A percentile compares a stretch with the other conserved stretches of the same genome.
Conservation (phyloP, 1,284 basidiomycete species). For the Phlebopus sp. region DNA sequence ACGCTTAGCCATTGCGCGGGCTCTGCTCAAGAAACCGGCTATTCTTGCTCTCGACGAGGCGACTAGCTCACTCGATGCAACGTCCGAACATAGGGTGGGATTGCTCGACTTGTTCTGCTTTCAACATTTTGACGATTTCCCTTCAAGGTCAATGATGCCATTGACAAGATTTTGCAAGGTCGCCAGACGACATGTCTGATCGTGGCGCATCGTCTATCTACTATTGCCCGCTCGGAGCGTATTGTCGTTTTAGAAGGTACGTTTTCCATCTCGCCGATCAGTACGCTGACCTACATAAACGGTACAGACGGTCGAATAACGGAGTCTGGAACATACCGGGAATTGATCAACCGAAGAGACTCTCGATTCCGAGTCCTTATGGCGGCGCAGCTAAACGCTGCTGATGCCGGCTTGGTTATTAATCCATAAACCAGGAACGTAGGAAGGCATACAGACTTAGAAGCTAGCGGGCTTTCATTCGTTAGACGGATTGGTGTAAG, state of each 20-base stretch:
- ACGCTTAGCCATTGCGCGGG: constrained; percentile 75
- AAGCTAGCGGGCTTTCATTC: constrained; percentile 2
- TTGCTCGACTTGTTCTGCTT: neutral
- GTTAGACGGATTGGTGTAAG: constrained; percentile 7
- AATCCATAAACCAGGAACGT: neutral
- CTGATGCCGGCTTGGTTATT: constrained; percentile 22
- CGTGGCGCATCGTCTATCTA: constrained; percentile 84
- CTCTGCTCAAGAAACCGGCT: constrained; percentile 80
- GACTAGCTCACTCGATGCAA: constrained; percentile 83
- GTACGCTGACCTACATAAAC: neutral
- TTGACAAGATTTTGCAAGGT: constrained; percentile 79
- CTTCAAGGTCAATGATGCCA: constrained; percentile 82
- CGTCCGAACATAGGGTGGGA: constrained; percentile 74
- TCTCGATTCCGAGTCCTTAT: constrained; percentile 82
- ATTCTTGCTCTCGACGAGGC: constrained; percentile 84
- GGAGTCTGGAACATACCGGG: constrained; percentile 81
- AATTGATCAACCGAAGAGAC: constrained; percentile 64
- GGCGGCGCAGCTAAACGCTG: constrained; percentile 78
- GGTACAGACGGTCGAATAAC: constrained; percentile 69
- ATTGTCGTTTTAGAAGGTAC: constrained; percentile 84
- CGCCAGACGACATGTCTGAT: constrained; percentile 84
- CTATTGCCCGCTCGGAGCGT: constrained; percentile 80
- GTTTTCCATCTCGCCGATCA: constrained; percentile 8
- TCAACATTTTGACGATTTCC: constrained; percentile 2
- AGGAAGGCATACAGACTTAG: too few relatives aligned